Evolutionary conservation across 139 green algal genomes (phyloP).

Genomic region (Micromonas pusilla): DNA sequence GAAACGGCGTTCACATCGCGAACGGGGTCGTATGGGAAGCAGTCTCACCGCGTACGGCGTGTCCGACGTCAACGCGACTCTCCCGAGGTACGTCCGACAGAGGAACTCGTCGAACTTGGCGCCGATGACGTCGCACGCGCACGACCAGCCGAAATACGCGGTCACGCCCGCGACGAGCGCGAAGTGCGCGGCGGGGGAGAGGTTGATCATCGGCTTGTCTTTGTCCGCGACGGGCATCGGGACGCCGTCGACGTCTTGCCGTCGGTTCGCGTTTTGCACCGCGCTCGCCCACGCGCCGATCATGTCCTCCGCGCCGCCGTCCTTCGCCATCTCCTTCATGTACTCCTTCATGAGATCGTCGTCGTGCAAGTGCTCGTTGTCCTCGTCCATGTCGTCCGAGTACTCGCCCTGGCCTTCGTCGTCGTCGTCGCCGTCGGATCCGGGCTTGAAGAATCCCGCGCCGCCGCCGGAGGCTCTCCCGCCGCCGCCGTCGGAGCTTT

Average conservation of each 20-base stretch:
- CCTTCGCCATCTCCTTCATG: neutral
- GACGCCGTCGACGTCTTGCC: too few relatives aligned
- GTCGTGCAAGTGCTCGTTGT: neutral
- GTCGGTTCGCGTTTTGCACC: too few relatives aligned
- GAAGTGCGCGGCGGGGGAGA: neutral
- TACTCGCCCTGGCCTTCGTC: too few relatives aligned
- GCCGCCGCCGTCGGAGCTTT: too few relatives aligned
- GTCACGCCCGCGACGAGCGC: neutral
- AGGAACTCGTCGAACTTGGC: neutral
- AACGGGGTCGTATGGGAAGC: neutral
- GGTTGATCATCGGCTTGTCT: neutral
- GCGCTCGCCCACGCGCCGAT: neutral
- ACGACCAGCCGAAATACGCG: neutral
- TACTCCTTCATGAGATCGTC: neutral
- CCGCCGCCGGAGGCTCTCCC: neutral
- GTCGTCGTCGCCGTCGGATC: neutral
- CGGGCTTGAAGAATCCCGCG: neutral
- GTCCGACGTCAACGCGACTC: too few relatives aligned
- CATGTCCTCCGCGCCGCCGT: neutral
- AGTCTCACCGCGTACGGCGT: too few relatives aligned
- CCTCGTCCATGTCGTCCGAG: neutral
- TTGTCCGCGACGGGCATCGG: neutral
- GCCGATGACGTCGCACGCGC: neutral
- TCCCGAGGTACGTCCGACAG: too few relatives aligned
- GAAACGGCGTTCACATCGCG: too few relatives aligned